Evolutionary conservation across 331 rosid genomes (phyloP).

Genomic region (Pyrus hybrid): DNA sequence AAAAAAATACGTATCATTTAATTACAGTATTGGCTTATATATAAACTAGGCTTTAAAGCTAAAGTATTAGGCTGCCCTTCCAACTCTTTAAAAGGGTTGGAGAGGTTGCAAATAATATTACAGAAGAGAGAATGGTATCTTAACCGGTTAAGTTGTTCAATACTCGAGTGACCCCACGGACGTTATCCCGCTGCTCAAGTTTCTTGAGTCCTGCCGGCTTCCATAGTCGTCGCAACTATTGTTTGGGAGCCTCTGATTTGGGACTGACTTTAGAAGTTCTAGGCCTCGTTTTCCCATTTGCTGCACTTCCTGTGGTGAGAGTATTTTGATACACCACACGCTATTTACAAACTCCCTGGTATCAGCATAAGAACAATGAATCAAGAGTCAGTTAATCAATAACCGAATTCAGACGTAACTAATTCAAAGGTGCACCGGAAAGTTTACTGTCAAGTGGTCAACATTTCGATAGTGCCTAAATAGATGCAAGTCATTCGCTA

Average conservation of each 20-base stretch:
- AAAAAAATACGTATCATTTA: constrained; percentile 28
- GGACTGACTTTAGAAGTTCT: constrained; percentile 59
- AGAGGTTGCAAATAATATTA: constrained; percentile 36
- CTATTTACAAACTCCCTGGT: constrained; percentile 84
- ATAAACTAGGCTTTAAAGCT: constrained; percentile 43
- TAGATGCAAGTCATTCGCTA: neutral
- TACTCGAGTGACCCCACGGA: constrained; percentile 70
- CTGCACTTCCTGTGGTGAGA: constrained; percentile 84
- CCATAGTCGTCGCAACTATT: constrained; percentile 50
- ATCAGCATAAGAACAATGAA: constrained; percentile 9
- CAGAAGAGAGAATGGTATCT: constrained; percentile 39
- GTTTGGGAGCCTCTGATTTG: constrained; percentile 63
- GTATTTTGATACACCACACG: constrained; percentile 87
- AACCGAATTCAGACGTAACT: neutral
- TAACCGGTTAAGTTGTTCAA: constrained; percentile 39
- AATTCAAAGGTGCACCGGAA: neutral
- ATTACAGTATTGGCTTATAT: constrained; percentile 66
- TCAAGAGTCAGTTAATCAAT: neutral
- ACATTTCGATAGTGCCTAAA: neutral
- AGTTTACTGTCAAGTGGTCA: neutral
- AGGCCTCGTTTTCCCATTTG: constrained; percentile 71
- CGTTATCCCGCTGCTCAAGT: constrained; percentile 51
- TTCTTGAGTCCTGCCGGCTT: constrained; percentile 74
- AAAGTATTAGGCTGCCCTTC: constrained; percentile 32
- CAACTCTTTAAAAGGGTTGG: constrained; percentile 28